Evolutionary conservation across 2,329 filamentous ascomycete genomes (phyloP).

Genomic region (Amauroascus niger): DNA sequence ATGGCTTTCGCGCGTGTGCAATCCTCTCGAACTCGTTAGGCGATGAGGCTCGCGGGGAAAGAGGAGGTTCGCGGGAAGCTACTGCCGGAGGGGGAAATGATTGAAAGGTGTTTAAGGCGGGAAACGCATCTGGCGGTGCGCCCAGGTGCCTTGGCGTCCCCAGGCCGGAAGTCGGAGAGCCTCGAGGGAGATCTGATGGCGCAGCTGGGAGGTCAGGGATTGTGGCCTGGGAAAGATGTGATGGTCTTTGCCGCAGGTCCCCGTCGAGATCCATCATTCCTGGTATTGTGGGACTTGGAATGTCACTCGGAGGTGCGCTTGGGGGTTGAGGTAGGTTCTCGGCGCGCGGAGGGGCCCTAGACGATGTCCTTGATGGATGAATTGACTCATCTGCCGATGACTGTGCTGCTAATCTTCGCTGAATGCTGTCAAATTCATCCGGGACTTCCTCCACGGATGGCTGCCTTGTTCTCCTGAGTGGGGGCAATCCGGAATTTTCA

Average conservation of each 20-base stretch:
- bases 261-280: conserved; percentile 17
- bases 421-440: conserved; percentile 46
- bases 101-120: conserved; percentile 27
- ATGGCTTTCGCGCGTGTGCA: conserved; percentile 7
- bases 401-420: conserved; percentile 36
- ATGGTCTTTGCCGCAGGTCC: conserved; percentile 21
- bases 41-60: conserved; percentile 16
- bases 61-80: conserved; percentile 22
- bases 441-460: conserved; percentile 52
- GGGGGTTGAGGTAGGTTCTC: conserved; percentile 11
- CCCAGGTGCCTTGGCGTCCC: conserved; percentile 17
- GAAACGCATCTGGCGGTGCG: conserved; percentile 10
- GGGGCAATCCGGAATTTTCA: conserved; percentile 36
- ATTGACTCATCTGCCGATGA: conserved; percentile 44
- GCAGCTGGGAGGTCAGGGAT: conserved; percentile 33
- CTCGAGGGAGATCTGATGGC: conserved; percentile 29
- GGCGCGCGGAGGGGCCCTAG: conserved; percentile 25
- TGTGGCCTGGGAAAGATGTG: conserved; percentile 21
- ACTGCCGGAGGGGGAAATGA: conserved; percentile 34
- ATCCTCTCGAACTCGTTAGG: conserved; percentile 10
- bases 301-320: conserved; percentile 19
- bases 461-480: conserved; percentile 36
- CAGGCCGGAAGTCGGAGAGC: conserved; percentile 18
- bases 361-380: conserved; percentile 41
- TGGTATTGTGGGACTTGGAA: conserved; percentile 16